These are phyloP conservation scores for Trichocomaceae sp. DNA, from an alignment of 2,329 filamentous ascomycete genomes.

Conservation along the genomic window DNA sequence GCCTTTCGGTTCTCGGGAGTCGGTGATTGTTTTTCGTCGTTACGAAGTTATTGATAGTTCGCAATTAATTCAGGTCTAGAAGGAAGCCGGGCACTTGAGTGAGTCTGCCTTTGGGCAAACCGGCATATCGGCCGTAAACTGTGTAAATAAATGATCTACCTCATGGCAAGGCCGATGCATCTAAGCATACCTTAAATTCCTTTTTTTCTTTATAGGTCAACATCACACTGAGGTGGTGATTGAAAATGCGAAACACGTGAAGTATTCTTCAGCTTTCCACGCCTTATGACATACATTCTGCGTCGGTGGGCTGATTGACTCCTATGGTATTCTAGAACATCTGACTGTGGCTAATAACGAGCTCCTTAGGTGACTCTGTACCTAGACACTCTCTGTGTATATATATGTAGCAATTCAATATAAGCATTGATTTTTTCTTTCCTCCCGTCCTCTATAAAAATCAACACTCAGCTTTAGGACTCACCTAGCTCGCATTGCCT, in stretches of 20 bases:
- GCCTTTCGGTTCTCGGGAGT: conserved; percentile 1
- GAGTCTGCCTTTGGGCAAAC: not conserved
- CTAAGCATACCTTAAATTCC: not conserved
- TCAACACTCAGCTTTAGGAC: not conserved
- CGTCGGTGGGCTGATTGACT: not conserved
- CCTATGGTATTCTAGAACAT: not conserved
- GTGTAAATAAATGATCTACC: not conserved
- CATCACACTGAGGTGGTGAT: too few relatives aligned
- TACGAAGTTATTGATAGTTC: not conserved
- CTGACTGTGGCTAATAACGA: not conserved
- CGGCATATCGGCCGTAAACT: not conserved
- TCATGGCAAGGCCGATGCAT: not conserved
- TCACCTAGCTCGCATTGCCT: not conserved
- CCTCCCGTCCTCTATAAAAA: not conserved
- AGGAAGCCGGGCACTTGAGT: too few relatives aligned
- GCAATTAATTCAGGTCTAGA: too few relatives aligned
- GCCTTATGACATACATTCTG: not conserved
- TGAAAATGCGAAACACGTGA: not conserved
- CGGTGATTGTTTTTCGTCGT: not conserved
- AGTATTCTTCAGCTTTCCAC: not conserved
- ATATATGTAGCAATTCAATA: not conserved
- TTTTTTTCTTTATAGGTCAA: not conserved
- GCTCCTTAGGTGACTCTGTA: not conserved
- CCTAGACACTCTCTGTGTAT: not conserved
- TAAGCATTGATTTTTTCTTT: not conserved